These are phyloP conservation scores for Yamadazyma kitorensis DNA, from an alignment of 805 yeast genomes.

Conservation along the genomic window DNA sequence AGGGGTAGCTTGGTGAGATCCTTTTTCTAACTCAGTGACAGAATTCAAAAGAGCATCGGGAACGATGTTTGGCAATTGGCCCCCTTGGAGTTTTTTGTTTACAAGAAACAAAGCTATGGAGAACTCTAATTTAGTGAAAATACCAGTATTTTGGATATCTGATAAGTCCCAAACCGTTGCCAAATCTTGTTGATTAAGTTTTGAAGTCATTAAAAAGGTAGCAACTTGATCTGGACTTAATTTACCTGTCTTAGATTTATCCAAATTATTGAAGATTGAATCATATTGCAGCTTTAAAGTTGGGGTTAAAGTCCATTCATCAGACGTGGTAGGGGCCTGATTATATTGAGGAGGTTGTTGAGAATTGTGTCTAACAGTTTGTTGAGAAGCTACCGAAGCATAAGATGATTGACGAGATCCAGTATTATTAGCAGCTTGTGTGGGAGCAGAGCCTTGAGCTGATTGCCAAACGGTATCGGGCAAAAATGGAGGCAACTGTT, in stretches of 20 bases:
- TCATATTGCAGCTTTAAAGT: slow-evolving; percentile 78
- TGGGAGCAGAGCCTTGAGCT: slow-evolving; percentile 13
- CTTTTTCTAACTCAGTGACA: slow-evolving; percentile 17
- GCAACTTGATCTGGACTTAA: slow-evolving; percentile 82
- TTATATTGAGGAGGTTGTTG: slow-evolving; percentile 12
- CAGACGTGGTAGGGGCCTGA: slow-evolving; percentile 9
- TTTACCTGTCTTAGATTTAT: slow-evolving; percentile 57
- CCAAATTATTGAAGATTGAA: slow-evolving; percentile 73
- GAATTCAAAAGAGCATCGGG: slow-evolving; percentile 59
- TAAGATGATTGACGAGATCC: slow-evolving; percentile 26
- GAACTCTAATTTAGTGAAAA: slow-evolving; percentile 77
- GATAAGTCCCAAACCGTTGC: slow-evolving; percentile 95
- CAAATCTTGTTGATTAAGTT: slow-evolving; percentile 75
- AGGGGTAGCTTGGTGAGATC: background rate
- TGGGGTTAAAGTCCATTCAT: slow-evolving; percentile 67
- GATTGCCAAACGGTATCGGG: slow-evolving; percentile 42
- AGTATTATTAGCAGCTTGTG: background rate
- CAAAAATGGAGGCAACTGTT: slow-evolving; percentile 48
- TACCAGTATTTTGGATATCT: slow-evolving; percentile 83
- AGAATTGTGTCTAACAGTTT: slow-evolving; percentile 29
- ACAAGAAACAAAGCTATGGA: slow-evolving; percentile 92
- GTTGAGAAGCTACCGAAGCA: slow-evolving; percentile 33
- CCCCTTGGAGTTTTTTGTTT: slow-evolving; percentile 78
- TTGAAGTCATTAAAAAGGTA: slow-evolving; percentile 82
- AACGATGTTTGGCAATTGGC: slow-evolving; percentile 70